A percentile compares a stretch with the other conserved stretches of the same genome.
Conservation (phyloP, 148 eudicot genomes). For the Rhododendron ovatum region DNA sequence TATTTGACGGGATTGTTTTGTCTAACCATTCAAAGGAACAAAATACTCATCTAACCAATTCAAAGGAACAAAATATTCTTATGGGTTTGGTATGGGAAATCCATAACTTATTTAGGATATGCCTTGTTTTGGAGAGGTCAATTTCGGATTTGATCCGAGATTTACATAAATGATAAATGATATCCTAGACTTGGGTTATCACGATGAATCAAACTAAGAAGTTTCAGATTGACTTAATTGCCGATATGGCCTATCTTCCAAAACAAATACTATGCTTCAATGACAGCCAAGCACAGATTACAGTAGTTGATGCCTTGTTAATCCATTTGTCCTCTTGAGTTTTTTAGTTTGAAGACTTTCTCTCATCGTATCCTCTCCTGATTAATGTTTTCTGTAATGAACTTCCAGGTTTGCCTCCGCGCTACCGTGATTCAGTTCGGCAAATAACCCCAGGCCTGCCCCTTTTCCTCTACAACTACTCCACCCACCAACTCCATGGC, state of each 20-base stretch:
- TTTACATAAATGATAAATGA: not conserved
- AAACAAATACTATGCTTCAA: not conserved
- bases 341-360: not conserved
- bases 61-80: not conserved
- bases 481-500: constrained; percentile 99
- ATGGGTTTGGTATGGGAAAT: not conserved
- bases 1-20: not conserved
- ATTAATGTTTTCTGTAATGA: constrained; percentile 3
- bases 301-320: not conserved
- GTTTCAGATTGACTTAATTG: not conserved
- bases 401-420: constrained; percentile 80
- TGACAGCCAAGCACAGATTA: not conserved
- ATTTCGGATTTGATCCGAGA: not conserved
- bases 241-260: not conserved
- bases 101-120: not conserved
- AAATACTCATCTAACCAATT: not conserved
- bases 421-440: constrained; percentile 95
- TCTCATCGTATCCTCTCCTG: not conserved
- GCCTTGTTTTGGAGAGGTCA: not conserved
- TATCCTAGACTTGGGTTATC: not conserved
- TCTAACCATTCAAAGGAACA: not conserved
- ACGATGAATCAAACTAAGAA: not conserved
- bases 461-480: constrained; percentile 96
- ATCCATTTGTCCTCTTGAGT: not conserved
- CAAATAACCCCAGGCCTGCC: constrained; percentile 96